These are phyloP conservation scores for Zygotorulaspora mrakii DNA, from an alignment of 1,139 yeast genomes.

Conservation along the genomic window DNA sequence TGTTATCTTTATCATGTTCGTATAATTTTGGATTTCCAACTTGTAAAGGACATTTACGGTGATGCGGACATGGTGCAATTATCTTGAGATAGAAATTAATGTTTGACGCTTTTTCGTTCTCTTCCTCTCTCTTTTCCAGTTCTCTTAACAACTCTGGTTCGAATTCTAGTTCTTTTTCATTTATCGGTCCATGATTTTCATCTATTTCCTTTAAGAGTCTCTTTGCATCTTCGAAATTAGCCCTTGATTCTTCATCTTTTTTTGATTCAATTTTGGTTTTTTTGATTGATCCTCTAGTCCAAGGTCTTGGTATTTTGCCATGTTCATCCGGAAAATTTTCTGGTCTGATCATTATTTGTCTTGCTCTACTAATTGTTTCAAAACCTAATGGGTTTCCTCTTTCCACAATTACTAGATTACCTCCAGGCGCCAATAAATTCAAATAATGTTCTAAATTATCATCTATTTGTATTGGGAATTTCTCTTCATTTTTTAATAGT, in stretches of 20 bases:
- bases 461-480: slow-evolving; percentile 73
- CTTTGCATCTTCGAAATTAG: slow-evolving; percentile 26
- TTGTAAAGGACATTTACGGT: slow-evolving; percentile 81
- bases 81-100: slow-evolving; percentile 54
- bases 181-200: slow-evolving; percentile 43
- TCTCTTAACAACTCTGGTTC: slow-evolving; percentile 46
- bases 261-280: slow-evolving; percentile 39
- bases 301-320: slow-evolving; percentile 71
- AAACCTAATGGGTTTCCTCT: slow-evolving; percentile 89
- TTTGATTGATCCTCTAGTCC: slow-evolving; percentile 49
- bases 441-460: slow-evolving; percentile 59
- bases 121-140: slow-evolving; percentile 37
- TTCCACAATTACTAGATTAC: slow-evolving; percentile 74
- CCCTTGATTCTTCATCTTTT: slow-evolving; percentile 21
- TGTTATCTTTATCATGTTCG: slow-evolving; percentile 56
- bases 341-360: slow-evolving; percentile 84
- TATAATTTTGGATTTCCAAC: slow-evolving; percentile 68
- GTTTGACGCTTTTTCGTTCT: slow-evolving; percentile 31
- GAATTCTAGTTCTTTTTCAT: slow-evolving; percentile 46
- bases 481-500: slow-evolving; percentile 54
- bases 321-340: slow-evolving; percentile 54
- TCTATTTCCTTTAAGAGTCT: slow-evolving; percentile 34
- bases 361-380: slow-evolving; percentile 82
- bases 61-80: slow-evolving; percentile 91
- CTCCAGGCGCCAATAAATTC: slow-evolving; percentile 65